These are phyloP conservation scores for Lasiodiplodia sp. DNA, from an alignment of 2,329 filamentous ascomycete genomes.

Conservation along the genomic window DNA sequence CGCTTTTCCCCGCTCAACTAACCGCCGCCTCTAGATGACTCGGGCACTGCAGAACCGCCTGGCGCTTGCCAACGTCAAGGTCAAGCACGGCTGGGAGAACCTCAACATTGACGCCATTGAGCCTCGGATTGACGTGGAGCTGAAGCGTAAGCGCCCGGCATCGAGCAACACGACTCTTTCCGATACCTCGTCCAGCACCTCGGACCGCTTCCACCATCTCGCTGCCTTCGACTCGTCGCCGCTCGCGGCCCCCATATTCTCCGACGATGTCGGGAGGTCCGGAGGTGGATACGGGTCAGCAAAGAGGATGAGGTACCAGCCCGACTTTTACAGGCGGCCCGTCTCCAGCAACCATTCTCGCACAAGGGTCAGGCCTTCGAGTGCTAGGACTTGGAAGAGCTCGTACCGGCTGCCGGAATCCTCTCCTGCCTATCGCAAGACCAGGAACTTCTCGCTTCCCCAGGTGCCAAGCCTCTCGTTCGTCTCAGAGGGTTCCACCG, in stretches of 20 bases:
- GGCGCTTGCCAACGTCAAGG: constrained; percentile 95
- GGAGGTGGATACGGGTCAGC: constrained; percentile 61
- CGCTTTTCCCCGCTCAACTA: constrained; percentile 31
- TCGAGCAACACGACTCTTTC: constrained; percentile 77
- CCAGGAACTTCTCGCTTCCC: constrained; percentile 75
- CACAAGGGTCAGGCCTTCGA: constrained; percentile 68
- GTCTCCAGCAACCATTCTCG: constrained; percentile 68
- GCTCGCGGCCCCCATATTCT: constrained; percentile 82
- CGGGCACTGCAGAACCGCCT: constrained; percentile 91
- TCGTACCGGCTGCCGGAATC: constrained; percentile 80
- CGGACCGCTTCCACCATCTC: constrained; percentile 75
- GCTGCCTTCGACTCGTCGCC: constrained; percentile 82
- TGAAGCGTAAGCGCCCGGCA: constrained; percentile 73
- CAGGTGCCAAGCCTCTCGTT: constrained; percentile 79
- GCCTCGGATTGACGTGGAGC: constrained; percentile 80
- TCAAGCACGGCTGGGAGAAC: constrained; percentile 93
- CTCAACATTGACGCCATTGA: constrained; percentile 86
- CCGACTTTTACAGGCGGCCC: constrained; percentile 41
- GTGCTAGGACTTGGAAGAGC: constrained; percentile 74
- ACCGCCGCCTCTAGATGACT: constrained; percentile 73
- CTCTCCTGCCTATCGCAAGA: constrained; percentile 82
- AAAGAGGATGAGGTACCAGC: constrained; percentile 46
- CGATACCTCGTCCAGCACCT: constrained; percentile 85
- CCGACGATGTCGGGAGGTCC: constrained; percentile 77
- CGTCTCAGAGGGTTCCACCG: constrained; percentile 73